Percentiles rank a stretch among this genome's conserved stretches.
Conservation (phyloP, 306 rosid genomes). For the Gastrolobium villosum region DNA sequence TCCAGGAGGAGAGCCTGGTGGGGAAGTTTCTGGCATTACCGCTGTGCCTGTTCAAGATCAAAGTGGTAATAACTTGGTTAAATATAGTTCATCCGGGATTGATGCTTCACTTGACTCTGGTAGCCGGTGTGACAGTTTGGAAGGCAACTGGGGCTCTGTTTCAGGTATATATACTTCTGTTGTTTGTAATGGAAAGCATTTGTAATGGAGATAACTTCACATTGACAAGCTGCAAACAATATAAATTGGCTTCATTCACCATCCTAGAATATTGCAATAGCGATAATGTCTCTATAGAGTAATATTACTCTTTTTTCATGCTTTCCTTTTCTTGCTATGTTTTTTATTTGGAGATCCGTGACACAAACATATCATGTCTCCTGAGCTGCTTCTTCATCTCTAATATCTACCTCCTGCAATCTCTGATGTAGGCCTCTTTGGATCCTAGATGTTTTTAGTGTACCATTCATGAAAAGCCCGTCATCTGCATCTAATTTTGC, state of each 20-base stretch:
- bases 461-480: not conserved
- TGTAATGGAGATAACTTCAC: not conserved
- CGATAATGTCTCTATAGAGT: not conserved
- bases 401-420: not conserved
- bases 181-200: not conserved
- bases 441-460: conserved; percentile 2
- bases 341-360: conserved; percentile 5
- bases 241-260: no score
- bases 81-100: conserved; percentile 51
- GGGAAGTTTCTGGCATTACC: conserved; percentile 51
- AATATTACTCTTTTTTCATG: not conserved
- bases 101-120: conserved; percentile 69
- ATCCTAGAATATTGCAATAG: no score
- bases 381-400: not conserved
- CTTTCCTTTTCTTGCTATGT: not conserved
- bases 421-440: not conserved
- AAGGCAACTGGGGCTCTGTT: conserved; percentile 90
- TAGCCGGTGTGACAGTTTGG: conserved; percentile 84
- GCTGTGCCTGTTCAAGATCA: conserved; percentile 56
- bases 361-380: not conserved
- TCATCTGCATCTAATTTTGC: conserved; percentile 16
- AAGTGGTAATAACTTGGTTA: conserved; percentile 44
- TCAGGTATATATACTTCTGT: conserved; percentile 68
- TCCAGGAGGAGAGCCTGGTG: conserved; percentile 40
- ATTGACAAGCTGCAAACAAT: no score